Conservation (phyloP, 257 asterid species). For the Lithospermum erythrorhizon region DNA sequence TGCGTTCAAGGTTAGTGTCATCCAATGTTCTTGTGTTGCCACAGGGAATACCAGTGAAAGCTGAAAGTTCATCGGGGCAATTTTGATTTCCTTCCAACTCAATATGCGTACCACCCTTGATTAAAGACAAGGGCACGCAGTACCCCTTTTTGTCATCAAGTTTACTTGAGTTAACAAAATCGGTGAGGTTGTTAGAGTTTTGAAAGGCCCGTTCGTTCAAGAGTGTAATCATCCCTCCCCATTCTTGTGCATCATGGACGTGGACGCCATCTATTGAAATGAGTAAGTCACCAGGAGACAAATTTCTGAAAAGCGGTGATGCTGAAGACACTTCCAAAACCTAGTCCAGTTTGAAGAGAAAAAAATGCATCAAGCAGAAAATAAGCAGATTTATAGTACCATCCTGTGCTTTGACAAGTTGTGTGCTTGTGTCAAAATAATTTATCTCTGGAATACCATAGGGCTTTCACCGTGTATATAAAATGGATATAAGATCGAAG, state of each 20-base stretch:
- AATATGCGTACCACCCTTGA: slow-evolving; percentile 29
- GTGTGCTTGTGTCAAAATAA: slow-evolving; percentile 4
- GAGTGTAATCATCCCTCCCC: slow-evolving; percentile 36
- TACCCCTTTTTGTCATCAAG: slow-evolving; percentile 38
- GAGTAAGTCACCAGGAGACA: slow-evolving; percentile 56
- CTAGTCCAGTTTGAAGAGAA: slow-evolving; percentile 26
- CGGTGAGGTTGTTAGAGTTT: slow-evolving; percentile 18
- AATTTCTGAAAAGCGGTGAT: slow-evolving; percentile 55
- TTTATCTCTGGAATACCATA: slow-evolving; percentile 38
- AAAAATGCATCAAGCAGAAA: slow-evolving; percentile 5
- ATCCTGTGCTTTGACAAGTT: slow-evolving; percentile 6
- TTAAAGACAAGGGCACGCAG: slow-evolving; percentile 51
- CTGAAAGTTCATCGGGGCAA: slow-evolving; percentile 54
- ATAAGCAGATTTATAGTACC: slow-evolving; percentile 3
- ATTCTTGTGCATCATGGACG: slow-evolving; percentile 42
- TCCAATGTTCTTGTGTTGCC: slow-evolving; percentile 16
- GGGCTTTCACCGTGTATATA: slow-evolving; percentile 55
- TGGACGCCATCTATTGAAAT: slow-evolving; percentile 44
- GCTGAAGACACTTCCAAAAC: slow-evolving; percentile 60
- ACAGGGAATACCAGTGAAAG: slow-evolving; percentile 48
- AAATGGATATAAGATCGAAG: slow-evolving; percentile 51
- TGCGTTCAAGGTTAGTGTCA: slow-evolving; percentile 16
- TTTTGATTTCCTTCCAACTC: slow-evolving; percentile 29
- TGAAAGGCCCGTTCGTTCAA: slow-evolving; percentile 28
- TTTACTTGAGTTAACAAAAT: slow-evolving; percentile 10